Conservation (phyloP, 2,329 filamentous ascomycete species). For the Macrophomina phaseolina region DNA sequence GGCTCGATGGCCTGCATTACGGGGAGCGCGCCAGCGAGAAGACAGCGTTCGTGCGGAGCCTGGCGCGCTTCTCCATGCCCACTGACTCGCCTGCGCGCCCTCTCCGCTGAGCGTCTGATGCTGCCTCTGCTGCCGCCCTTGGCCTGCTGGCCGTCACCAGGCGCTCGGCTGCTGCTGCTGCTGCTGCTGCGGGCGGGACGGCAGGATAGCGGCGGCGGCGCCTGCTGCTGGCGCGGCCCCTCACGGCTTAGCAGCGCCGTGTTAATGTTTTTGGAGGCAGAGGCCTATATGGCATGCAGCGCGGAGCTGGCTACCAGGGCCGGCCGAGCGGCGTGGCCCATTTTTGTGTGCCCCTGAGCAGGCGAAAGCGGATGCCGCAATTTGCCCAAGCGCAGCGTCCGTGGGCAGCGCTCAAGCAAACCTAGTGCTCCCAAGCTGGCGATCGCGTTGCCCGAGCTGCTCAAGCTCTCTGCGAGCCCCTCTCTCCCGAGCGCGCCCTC, state of each 20-base stretch:
- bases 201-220: not conserved
- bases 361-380: slow-evolving; percentile 26
- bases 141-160: not conserved
- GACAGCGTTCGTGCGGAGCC: slow-evolving; percentile 16
- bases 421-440: slow-evolving; percentile 25
- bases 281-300: slow-evolving; percentile 22
- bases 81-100: slow-evolving; percentile 11
- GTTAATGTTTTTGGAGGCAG: slow-evolving; percentile 22
- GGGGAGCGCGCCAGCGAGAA: slow-evolving; percentile 4
- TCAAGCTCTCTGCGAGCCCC: slow-evolving; percentile 25
- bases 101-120: not conserved
- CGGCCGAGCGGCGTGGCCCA: slow-evolving; percentile 21
- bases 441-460: slow-evolving; percentile 27
- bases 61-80: slow-evolving; percentile 20
- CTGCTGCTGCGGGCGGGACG: not conserved
- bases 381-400: slow-evolving; percentile 25
- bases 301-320: slow-evolving; percentile 25
- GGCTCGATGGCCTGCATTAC: slow-evolving; percentile 9
- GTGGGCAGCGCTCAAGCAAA: slow-evolving; percentile 24
- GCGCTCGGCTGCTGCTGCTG: not conserved
- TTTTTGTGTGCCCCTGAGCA: slow-evolving; percentile 25
- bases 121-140: not conserved
- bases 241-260: slow-evolving; percentile 19
- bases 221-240: slow-evolving; percentile 1
- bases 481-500: slow-evolving; percentile 26